Conservation (phyloP, 176 grass and related monocot species). For the sorghum (Sorghum bicolor) region Sorghum_bicolor_NCBIv3 NC_012870.2:17736501-17737000, state of each 20-base stretch:
- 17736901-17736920: constrained; percentile 6
- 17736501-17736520: constrained; percentile 89
- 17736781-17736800: constrained; percentile 98
- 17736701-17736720: not conserved
- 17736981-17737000: constrained; percentile 77
- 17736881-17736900: constrained; percentile 20
- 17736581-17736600: not conserved
- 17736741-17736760: constrained; percentile 66
- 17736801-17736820: constrained; percentile 98
- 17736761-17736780: constrained; percentile 75
- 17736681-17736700: not conserved
- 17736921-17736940: constrained; percentile 19
- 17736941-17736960: constrained; percentile 54
- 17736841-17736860: not conserved
- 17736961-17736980: constrained; percentile 71
- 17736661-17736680: not conserved
- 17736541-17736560: constrained; percentile 55
- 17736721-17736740: constrained; percentile 37
- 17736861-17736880: not conserved
- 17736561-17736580: not conserved
- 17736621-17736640: not conserved
- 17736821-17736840: constrained; percentile 60
- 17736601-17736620: constrained; percentile 4
- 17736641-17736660: not conserved
- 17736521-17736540: constrained; percentile 94